These are phyloP conservation scores for Scutellaria baicalensis DNA, from an alignment of 257 asterid genomes.

Conservation along the genomic window DNA sequence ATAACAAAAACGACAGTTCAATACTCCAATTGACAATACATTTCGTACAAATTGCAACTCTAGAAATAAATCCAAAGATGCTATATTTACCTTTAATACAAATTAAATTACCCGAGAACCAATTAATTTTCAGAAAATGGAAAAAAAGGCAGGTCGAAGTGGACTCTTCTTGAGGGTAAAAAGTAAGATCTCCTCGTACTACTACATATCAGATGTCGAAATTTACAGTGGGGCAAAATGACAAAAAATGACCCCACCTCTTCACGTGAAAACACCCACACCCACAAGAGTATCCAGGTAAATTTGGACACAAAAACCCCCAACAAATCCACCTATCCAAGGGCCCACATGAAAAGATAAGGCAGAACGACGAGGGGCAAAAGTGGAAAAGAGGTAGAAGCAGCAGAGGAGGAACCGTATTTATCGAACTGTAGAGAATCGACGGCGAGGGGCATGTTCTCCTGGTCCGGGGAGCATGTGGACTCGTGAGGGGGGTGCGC, in stretches of 20 bases:
- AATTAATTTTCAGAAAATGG: background rate
- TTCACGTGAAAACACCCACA: slow-evolving; percentile 56
- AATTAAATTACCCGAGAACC: too few relatives aligned
- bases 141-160: slow-evolving; percentile 4
- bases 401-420: slow-evolving; percentile 39
- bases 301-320: slow-evolving; percentile 14
- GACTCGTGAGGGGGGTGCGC: slow-evolving; percentile 75
- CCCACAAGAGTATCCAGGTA: slow-evolving; percentile 2
- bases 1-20: too few relatives aligned
- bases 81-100: too few relatives aligned
- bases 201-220: slow-evolving; percentile 16
- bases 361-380: slow-evolving; percentile 39
- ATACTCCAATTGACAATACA: too few relatives aligned
- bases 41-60: too few relatives aligned
- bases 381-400: slow-evolving; percentile 25
- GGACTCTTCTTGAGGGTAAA: background rate
- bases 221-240: slow-evolving; percentile 55
- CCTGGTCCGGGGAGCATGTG: slow-evolving; percentile 97
- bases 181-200: slow-evolving; percentile 14
- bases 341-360: slow-evolving; percentile 20
- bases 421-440: slow-evolving; percentile 77
- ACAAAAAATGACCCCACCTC: slow-evolving; percentile 45
- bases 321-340: slow-evolving; percentile 12
- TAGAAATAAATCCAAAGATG: too few relatives aligned
- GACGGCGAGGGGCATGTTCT: slow-evolving; percentile 99